Evolutionary conservation across 2,329 filamentous ascomycete genomes (phyloP).

Genomic region (Alternaria conjuncta): DNA sequence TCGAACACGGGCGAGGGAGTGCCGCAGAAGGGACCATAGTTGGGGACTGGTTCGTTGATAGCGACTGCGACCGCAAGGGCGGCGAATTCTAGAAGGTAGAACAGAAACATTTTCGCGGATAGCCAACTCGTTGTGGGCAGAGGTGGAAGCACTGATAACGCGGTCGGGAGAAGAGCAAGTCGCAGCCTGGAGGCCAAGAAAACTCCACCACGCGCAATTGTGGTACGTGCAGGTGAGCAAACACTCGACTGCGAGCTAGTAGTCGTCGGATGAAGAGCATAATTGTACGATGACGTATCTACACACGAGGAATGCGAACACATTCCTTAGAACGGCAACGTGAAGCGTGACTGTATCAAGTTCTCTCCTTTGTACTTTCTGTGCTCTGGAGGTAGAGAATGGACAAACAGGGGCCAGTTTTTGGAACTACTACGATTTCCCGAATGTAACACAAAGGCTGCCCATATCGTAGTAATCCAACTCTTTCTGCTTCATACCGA

Average conservation of each 20-base stretch:
- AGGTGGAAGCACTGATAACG: background rate
- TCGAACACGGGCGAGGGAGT: background rate
- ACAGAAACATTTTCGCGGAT: background rate
- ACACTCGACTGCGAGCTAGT: background rate
- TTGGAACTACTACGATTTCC: background rate
- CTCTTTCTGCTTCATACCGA: background rate
- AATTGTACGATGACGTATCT: background rate
- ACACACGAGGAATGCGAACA: background rate
- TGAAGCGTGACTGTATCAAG: background rate
- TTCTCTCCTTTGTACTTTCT: rapidly evolving
- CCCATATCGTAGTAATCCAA: background rate
- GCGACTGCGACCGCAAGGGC: background rate
- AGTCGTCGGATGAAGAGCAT: background rate
- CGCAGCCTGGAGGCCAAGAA: background rate
- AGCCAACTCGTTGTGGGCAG: background rate
- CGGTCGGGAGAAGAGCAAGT: background rate
- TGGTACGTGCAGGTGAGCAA: background rate
- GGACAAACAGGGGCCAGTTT: background rate
- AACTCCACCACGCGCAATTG: too few relatives aligned
- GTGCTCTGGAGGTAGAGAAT: background rate
- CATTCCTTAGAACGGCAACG: background rate
- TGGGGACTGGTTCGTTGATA: background rate
- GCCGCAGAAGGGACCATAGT: background rate
- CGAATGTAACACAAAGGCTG: background rate
- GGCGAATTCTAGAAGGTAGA: background rate